A percentile compares a stretch with the other conserved stretches of the same genome.
Conservation (phyloP, 345 rosid genomes). For the Arabis alpina region DNA sequence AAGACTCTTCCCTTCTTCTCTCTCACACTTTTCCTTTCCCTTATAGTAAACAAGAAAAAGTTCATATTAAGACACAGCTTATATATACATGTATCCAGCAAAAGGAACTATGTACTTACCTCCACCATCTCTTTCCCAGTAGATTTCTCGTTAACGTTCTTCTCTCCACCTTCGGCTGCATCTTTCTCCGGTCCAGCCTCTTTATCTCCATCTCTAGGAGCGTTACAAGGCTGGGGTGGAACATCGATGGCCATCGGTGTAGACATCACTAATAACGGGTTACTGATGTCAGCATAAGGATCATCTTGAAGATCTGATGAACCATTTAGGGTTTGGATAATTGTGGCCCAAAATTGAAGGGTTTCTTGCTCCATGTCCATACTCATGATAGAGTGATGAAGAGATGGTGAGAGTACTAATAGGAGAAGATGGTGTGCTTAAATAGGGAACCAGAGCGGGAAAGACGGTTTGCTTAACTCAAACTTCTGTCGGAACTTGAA, state of each 20-base stretch:
- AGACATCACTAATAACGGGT: slow-evolving; percentile 13
- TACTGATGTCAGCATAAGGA: background rate
- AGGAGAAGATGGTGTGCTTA: slow-evolving; percentile 14
- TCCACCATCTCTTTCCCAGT: background rate
- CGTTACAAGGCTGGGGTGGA: background rate
- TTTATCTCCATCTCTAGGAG: background rate
- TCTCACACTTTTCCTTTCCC: background rate
- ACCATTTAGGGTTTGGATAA: slow-evolving; percentile 13
- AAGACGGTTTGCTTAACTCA: slow-evolving; percentile 16
- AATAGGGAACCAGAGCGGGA: slow-evolving; percentile 27
- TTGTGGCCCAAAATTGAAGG: slow-evolving; percentile 23
- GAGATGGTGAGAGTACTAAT: background rate
- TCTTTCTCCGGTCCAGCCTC: background rate
- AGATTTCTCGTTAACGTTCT: background rate
- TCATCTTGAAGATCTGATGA: background rate
- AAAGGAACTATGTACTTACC: slow-evolving; percentile 3
- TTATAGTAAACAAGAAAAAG: background rate
- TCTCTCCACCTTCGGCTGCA: background rate
- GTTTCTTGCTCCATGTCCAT: slow-evolving; percentile 15
- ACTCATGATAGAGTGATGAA: slow-evolving; percentile 19
- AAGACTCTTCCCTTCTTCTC: slow-evolving; percentile 8
- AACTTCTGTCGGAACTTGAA: slow-evolving; percentile 24
- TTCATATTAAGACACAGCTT: slow-evolving; percentile 2
- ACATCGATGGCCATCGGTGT: slow-evolving; percentile 12
- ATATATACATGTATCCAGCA: slow-evolving; percentile 2